Base-by-base conservation (phyloP, 805 yeast genomes). In the Pichia paraexigua region DNA sequence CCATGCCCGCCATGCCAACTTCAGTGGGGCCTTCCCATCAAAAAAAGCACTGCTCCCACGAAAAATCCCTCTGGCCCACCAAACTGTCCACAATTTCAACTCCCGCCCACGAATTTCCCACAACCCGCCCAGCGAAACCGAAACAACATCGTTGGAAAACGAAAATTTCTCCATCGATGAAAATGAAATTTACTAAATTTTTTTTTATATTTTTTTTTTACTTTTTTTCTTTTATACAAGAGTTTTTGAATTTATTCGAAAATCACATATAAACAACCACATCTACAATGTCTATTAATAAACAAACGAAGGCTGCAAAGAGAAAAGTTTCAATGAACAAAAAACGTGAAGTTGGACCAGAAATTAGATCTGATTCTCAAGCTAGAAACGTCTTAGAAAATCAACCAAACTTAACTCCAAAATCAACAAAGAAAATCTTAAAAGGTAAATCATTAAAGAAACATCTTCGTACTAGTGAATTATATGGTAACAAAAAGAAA, bases 321-420 rank as follows among this genome's bases (percentile, higher is more conserved):
- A 74, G 87, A 64, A 69, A 70, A 49, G 72, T 65, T 44, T 65
- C 72, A 4, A 82, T 78, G 62, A 82, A 80, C 60, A 70, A 72
- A 41, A 75, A 74, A 27, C 75, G 87, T 56, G 71, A 72, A 20
- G 77, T 83, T 2, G 80, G 78, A 51, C 78, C 88, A 2, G 92
- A 86, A 58, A 85, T 86, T 25, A 74, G 72, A 55, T 68, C 78
- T 30, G 91, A 86, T 62, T 73, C 80, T 0, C 73, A 71, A n/a
- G 92, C 94, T 5, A 74, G 87, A 60, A 87, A 87, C 63, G 73
- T 80, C 55, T 67, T 86, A 47, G 79, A 76, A 27, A 69, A 65
- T 48, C 80, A 77, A 61, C 85, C 87, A 17, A 79, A 79, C 43
- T 63, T 77, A 44, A 79, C 85, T 0, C 82, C 82, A 41, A 83